phyloP scores from a whole-genome alignment of 306 rosid genomes.

The Quercus glauca region DNA sequence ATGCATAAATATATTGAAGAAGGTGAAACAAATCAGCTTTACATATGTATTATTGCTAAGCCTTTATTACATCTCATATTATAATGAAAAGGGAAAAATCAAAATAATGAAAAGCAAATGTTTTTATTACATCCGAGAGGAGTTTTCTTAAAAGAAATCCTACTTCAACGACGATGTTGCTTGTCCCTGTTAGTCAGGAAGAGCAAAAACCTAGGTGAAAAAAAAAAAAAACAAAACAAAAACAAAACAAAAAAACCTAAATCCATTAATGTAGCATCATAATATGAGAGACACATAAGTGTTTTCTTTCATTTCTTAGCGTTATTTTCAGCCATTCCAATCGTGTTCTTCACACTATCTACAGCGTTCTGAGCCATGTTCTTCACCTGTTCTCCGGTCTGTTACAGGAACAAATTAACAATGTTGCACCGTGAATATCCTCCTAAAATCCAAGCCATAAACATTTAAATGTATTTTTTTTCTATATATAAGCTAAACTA shows the following conservation, averaged over 20 bases:
- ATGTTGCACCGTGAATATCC: neutral
- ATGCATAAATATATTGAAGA: neutral
- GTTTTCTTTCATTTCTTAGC: conserved; percentile 26
- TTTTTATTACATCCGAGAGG: conserved; percentile 24
- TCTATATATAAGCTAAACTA: no score
- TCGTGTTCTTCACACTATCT: conserved; percentile 58
- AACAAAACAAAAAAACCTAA: conserved; percentile 11
- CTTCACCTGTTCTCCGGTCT: conserved; percentile 66
- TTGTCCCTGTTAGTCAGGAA: conserved; percentile 28
- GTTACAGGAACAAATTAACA: neutral
- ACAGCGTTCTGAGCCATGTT: conserved; percentile 60
- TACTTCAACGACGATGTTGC: conserved; percentile 5
- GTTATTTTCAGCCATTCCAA: conserved; percentile 42
- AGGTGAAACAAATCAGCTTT: neutral
- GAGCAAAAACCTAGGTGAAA: conserved; percentile 7
- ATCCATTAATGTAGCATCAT: conserved; percentile 16
- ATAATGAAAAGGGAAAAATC: neutral
- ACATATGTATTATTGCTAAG: neutral
- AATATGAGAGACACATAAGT: neutral
- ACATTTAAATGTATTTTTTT: no score
- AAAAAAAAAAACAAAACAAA: neutral
- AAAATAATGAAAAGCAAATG: neutral
- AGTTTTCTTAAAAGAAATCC: neutral
- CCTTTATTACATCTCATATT: conserved; percentile 4
- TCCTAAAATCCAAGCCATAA: no score